Conservation (phyloP, 2,329 filamentous ascomycete genomes). For the Alternaria rosae region DNA sequence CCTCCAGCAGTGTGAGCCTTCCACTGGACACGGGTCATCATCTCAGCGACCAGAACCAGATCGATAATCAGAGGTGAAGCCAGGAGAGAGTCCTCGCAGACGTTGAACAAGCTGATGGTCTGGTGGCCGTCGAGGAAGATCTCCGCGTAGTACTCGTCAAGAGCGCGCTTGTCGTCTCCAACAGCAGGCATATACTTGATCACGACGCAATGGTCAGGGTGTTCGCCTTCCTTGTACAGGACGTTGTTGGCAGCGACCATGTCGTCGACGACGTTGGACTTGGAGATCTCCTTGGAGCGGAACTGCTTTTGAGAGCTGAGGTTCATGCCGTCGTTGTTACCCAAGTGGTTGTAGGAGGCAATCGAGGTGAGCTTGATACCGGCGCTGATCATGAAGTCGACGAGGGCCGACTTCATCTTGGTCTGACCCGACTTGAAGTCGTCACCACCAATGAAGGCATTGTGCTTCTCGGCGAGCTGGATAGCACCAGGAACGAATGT, state of each 20-base stretch:
- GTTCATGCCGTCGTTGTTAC: conserved; percentile 99
- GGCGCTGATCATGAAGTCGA: conserved; percentile 97
- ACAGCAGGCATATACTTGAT: conserved; percentile 99
- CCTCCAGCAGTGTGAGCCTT: conserved; percentile 64
- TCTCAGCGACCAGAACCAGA: conserved; percentile 88
- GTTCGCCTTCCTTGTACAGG: conserved; percentile 89
- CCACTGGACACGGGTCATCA: conserved; percentile 99
- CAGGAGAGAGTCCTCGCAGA: conserved; percentile 97
- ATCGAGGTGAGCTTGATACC: conserved; percentile 99
- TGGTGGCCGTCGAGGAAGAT: conserved; percentile 99
- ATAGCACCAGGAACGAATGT: conserved; percentile 96
- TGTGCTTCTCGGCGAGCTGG: conserved; percentile 84
- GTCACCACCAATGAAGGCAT: conserved; percentile 92
- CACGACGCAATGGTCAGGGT: conserved; percentile 97
- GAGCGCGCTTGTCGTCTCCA: conserved; percentile 97
- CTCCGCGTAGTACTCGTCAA: conserved; percentile 99
- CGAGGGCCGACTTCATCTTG: conserved; percentile 99
- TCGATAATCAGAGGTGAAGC: conserved; percentile 98
- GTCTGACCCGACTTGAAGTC: conserved; percentile 99
- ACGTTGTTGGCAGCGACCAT: conserved; percentile 97
- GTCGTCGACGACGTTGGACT: conserved; percentile 98
- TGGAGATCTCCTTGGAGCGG: conserved; percentile 99
- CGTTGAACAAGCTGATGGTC: conserved; percentile 98
- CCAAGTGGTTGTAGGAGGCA: conserved; percentile 98
- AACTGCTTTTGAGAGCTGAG: conserved; percentile 97